Evolutionary conservation across 2,329 filamentous ascomycete genomes (phyloP).

Genomic region (Stemphylium lycopersici): DNA sequence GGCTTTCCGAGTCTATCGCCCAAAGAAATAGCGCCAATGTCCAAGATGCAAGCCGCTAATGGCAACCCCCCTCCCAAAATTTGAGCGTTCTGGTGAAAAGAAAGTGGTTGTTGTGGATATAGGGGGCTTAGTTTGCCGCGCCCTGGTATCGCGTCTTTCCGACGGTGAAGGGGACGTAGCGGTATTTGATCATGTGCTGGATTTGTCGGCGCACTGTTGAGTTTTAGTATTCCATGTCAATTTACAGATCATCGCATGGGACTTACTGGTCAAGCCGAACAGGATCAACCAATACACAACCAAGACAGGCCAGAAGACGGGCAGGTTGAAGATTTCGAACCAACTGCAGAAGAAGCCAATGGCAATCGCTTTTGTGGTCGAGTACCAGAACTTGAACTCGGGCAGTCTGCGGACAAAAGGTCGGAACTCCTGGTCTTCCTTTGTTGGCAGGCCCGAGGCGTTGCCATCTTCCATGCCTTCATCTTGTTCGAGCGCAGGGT

Average conservation of each 20-base stretch:
- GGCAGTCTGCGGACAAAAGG: conserved; percentile 95
- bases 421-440: conserved; percentile 96
- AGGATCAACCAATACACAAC: conserved; percentile 99
- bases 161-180: conserved; percentile 92
- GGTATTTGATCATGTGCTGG: conserved; percentile 99
- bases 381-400: conserved; percentile 99
- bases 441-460: conserved; percentile 82
- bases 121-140: conserved; percentile 28
- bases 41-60: conserved; percentile 21
- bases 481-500: conserved; percentile 93
- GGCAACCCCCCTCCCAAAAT: conserved; percentile 5
- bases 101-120: not conserved
- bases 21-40: conserved; percentile 23
- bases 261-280: conserved; percentile 91
- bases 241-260: not conserved
- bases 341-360: conserved; percentile 89
- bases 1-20: conserved; percentile 28
- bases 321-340: conserved; percentile 94
- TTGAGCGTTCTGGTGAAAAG: conserved; percentile 5
- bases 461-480: conserved; percentile 93
- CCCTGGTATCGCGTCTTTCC: conserved; percentile 67
- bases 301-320: conserved; percentile 98
- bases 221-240: conserved; percentile 1
- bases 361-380: conserved; percentile 82
- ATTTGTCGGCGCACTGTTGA: conserved; percentile 92